phyloP scores from a whole-genome alignment of 1,284 basidiomycete species.

The Microbotryum intermedium region DNA sequence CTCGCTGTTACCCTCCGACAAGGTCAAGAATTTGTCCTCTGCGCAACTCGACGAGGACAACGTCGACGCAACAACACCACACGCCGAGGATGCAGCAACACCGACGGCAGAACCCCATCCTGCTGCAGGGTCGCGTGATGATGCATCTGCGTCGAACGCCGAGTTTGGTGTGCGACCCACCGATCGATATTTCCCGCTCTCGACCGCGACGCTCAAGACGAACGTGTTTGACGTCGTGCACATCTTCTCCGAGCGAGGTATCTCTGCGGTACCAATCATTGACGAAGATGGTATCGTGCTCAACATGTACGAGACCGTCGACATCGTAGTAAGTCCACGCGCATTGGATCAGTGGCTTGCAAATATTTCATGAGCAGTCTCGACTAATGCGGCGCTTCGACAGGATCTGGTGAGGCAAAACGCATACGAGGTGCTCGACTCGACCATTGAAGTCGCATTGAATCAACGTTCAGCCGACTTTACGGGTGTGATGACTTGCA shows the following conservation, averaged over 20 bases:
- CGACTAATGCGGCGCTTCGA: background rate
- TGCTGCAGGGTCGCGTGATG: background rate
- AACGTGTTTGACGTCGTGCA: slow-evolving; percentile 97
- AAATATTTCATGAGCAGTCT: background rate
- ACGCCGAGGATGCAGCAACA: background rate
- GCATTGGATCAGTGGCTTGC: background rate
- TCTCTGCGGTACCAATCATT: slow-evolving; percentile 94
- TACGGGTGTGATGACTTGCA: slow-evolving; percentile 91
- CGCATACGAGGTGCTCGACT: slow-evolving; percentile 85
- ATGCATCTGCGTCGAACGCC: background rate
- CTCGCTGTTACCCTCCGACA: too few relatives aligned
- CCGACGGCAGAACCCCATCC: background rate
- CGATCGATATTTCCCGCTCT: slow-evolving; percentile 71
- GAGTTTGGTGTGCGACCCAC: slow-evolving; percentile 16
- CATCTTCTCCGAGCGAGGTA: slow-evolving; percentile 92
- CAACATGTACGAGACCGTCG: slow-evolving; percentile 96
- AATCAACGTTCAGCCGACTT: slow-evolving; percentile 87
- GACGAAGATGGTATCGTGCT: slow-evolving; percentile 72
- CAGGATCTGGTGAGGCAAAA: slow-evolving; percentile 82
- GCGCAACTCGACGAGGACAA: too few relatives aligned
- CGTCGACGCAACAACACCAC: background rate
- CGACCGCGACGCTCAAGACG: slow-evolving; percentile 82
- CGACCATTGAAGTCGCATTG: slow-evolving; percentile 90
- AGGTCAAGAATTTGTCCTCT: too few relatives aligned
- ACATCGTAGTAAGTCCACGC: slow-evolving; percentile 76